Base-by-base conservation (phyloP, 2,329 filamentous ascomycete genomes). In the Trichoderma semiorbis region DNA sequence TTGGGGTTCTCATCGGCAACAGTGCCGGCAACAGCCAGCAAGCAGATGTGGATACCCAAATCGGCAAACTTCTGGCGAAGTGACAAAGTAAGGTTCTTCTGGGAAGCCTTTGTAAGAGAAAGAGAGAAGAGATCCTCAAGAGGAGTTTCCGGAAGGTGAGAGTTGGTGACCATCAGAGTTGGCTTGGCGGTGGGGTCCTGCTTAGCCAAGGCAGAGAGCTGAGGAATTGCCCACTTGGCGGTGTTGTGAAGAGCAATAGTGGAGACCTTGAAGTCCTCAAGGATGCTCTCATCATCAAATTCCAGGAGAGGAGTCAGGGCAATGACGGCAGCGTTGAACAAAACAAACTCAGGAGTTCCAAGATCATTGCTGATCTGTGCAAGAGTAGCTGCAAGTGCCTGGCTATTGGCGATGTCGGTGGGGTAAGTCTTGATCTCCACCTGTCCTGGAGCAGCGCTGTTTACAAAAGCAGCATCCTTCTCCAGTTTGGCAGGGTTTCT, bases 261-360 rank as follows among this genome's bases (percentile, higher is more conserved):
- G 14, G 81, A 85, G 65, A 84, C 83, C 83, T 82, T 84, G 68
- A 88, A 84, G 70, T 88, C 86, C 66, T 83, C 79, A 32, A 86
- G 78, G 11, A 88, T 83, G 18, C 85, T 83, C 57, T 82, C 78
- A 2, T 84, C 79, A 2, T 75, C 76, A 63, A 83, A 82, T 39
- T 81, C 79, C 7, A 88, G 76, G 1, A 85, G 78, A 3, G 80
- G 77, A 28, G 81, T 82, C 0, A 81, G 80, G 7, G 80, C 80
- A 1, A 88, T 83, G 0, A 84, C 78, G 3, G 86, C 86, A 0
- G 86, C 85, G 74, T 88, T 88, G 80, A 84, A 88, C 57, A 86
- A 82, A 4, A 88, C 79, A 26, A 83, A 84, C 61, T 86, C 84
- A 1, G 87, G 77, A n/a, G 79, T 79, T 21, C 83, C 83, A 61